Base-by-base conservation (phyloP, 2,329 filamentous ascomycete genomes). In the Aspergillus proliferans region DNA sequence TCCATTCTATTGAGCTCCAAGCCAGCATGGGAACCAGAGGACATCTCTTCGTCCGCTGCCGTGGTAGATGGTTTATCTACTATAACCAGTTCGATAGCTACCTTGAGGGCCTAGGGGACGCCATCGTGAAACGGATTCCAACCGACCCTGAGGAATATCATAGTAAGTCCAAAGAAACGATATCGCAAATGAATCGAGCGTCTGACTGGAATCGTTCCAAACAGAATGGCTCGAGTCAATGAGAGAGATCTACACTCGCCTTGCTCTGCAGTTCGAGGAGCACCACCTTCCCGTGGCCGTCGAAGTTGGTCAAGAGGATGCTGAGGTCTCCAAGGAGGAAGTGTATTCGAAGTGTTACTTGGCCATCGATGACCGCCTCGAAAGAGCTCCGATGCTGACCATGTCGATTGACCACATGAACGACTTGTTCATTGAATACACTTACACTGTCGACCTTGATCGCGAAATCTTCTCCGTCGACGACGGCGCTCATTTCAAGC, bases 401-500 rank as follows among this genome's bases (percentile, higher is more conserved):
- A 2, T 52, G 21, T 3, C 47, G 3, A 12, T n/a, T 7, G 28
- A 42, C 12, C 41, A 44, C 4, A 10, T 26, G 15, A 26, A 22
- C 9, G 6, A 33, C 4, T 19, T 26, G 10, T 39, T n/a, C 36
- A 47, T 52, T 15, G 54, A 58, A 45, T 57, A 45, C 45, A 52
- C 39, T 3, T 58, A 58, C 39, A 58, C 48, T 19, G 19, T 58
- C 24, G 56, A 57, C 34, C 47, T 58, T 15, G 56, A 58, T 38
- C 48, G 47, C 3, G 54, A 57, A 30, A 40, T 58, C 14, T 42
- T 58, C 3, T 41, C 34, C 15, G 39, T 58, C 33, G 51, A 58
- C 21, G 33, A 51, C 14, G 38, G 49, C 6, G 44, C 47, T 4
- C 42, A 44, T 34, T 49, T 53, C n/a, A 22, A 48, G 2, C 40